Conservation (phyloP, 2,329 filamentous ascomycete genomes). For the Colletotrichum aenigma region DNA sequence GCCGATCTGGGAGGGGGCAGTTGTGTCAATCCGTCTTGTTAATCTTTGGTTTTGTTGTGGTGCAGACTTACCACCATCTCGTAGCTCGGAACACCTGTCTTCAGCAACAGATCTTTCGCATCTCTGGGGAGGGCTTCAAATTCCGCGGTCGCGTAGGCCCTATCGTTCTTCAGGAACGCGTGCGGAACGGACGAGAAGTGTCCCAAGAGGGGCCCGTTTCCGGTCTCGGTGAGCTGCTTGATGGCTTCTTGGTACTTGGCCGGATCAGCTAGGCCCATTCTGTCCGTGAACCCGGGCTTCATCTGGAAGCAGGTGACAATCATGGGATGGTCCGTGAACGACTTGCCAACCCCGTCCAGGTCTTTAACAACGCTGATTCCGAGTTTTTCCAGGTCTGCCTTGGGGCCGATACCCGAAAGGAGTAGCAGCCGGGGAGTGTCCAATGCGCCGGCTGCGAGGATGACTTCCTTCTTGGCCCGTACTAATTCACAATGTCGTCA, state of each 20-base stretch:
- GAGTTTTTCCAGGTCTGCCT: background rate
- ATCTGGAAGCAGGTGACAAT: constrained; percentile 13
- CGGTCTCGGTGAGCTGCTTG: background rate
- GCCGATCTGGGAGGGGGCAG: background rate
- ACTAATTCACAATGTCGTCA: background rate
- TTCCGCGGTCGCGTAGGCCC: background rate
- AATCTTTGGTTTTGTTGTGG: fast-evolving
- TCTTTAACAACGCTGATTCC: background rate
- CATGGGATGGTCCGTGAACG: constrained; percentile 23
- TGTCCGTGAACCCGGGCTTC: constrained; percentile 1
- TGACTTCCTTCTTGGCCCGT: constrained; percentile 66
- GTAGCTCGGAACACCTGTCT: background rate
- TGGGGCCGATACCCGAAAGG: background rate
- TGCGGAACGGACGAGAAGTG: constrained; percentile 10
- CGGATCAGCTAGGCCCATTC: background rate
- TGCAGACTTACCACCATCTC: background rate
- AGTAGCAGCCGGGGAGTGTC: constrained; percentile 59
- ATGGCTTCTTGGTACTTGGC: background rate
- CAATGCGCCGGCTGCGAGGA: constrained; percentile 69
- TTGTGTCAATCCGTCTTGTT: fast-evolving
- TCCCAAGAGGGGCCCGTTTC: background rate
- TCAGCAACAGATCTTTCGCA: background rate
- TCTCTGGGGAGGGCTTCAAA: background rate
- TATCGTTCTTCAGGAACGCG: constrained; percentile 4
- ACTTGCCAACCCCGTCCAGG: background rate